Evolutionary conservation across 2,329 filamentous ascomycete genomes (phyloP).

Genomic region (Trichoderma breve): DNA sequence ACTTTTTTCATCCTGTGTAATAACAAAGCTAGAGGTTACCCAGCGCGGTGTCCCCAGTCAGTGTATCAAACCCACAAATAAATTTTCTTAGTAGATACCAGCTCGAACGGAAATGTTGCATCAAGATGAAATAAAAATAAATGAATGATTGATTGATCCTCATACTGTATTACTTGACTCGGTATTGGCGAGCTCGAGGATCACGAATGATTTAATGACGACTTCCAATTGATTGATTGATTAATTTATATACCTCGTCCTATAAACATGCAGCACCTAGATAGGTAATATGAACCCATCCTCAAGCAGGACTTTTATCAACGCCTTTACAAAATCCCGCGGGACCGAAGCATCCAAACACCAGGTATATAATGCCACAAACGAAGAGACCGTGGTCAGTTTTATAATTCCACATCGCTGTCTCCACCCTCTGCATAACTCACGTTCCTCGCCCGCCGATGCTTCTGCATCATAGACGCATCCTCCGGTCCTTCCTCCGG

Average conservation of each 20-base stretch:
- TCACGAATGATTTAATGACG: neutral
- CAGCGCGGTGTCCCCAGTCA: conserved; percentile 41
- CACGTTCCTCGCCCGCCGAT: conserved; percentile 38
- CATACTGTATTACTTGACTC: neutral
- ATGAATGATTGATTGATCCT: neutral
- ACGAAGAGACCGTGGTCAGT: neutral
- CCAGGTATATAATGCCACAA: neutral
- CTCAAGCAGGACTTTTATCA: neutral
- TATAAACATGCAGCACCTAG: neutral
- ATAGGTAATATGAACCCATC: neutral
- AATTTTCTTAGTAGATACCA: conserved; percentile 38
- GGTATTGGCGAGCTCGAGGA: neutral
- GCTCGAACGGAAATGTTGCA: conserved; percentile 19
- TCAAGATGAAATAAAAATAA: conserved; percentile 2
- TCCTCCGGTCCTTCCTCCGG: conserved; percentile 27
- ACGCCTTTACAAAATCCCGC: neutral
- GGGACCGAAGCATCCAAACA: conserved; percentile 3
- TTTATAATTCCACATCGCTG: conserved; percentile 11
- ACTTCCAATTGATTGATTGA: neutral
- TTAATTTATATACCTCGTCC: neutral
- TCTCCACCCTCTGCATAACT: conserved; percentile 33
- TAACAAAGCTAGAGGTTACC: conserved; percentile 39
- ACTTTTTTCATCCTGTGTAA: conserved; percentile 48
- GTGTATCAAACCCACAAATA: conserved; percentile 54
- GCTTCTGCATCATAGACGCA: conserved; percentile 30